Percentiles rank a stretch among this genome's conserved stretches.
These are phyloP conservation scores for Ophiostoma ips DNA, from an alignment of 2,329 filamentous ascomycete species.

Conservation along the genomic window DNA sequence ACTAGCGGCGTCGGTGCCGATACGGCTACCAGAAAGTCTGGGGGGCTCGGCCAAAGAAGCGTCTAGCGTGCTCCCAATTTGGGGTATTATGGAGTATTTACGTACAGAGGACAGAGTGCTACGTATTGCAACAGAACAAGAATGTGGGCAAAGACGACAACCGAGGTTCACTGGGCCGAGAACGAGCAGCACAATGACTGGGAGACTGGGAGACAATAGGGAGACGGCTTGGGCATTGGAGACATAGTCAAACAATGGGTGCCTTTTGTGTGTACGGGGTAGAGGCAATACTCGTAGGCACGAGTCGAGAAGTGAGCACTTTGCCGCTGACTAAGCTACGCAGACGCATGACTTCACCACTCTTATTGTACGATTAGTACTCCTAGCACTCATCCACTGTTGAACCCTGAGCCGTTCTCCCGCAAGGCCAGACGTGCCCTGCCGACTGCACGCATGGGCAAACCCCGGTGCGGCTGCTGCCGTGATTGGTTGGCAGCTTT, in stretches of 20 bases:
- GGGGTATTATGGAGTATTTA: background rate
- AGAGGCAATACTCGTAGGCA: too few species aligned
- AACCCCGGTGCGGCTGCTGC: conserved; percentile 6
- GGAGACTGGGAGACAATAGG: background rate
- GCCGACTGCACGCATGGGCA: background rate
- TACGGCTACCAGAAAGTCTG: background rate
- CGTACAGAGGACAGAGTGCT: background rate
- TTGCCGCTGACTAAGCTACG: too few species aligned
- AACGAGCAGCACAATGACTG: background rate
- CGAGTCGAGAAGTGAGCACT: too few species aligned
- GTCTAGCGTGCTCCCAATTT: too few species aligned
- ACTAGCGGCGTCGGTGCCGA: background rate
- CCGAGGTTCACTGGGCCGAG: conserved; percentile 9
- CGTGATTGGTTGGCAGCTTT: conserved; percentile 10
- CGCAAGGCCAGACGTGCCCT: too few species aligned
- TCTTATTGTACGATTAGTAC: too few species aligned
- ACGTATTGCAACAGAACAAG: background rate
- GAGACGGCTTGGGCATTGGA: too few species aligned
- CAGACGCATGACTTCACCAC: too few species aligned
- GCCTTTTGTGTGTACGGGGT: too few species aligned
- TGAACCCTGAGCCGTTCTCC: too few species aligned
- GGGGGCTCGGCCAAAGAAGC: background rate
- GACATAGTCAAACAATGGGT: too few species aligned
- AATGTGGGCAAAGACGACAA: background rate
- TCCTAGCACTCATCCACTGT: too few species aligned